Base-by-base conservation (phyloP, 768 basidiomycete genomes). In the Amanita rimosa region DNA sequence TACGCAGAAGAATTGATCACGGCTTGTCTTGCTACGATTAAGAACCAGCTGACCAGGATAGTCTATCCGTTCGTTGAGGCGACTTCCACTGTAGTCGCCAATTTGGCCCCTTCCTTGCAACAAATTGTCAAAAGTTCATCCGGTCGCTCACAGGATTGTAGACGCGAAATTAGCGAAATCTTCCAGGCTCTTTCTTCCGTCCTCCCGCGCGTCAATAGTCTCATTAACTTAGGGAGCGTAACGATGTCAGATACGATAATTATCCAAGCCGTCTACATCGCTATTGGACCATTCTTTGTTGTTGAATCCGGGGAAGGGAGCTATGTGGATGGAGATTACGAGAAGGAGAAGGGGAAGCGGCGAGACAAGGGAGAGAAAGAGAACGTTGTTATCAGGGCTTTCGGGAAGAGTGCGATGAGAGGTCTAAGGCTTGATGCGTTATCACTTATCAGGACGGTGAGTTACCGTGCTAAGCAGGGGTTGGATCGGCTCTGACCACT, bases 1-100 rank as follows among this genome's bases (percentile, higher is more conserved):
- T 95, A 95, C 62, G 96, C 95, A 0, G 92, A 97, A 62, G 96
- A 99, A 60, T 72, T 93, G 9, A 89, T 99, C 53, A 81, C 81
- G 0, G 69, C 76, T 0, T 90, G 92, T 64, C 70, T 97, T 14
- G 70, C 66, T 37, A 71, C 83, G 0, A 73, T 92, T 53, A 93
- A 94, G 61, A 85, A 84, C 53, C 83, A 84, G 50, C 76, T 96
- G 26, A 78, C 78, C 1, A 78, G 79, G 58, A 72, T 89, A 40
- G 71, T 97, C 10, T 94, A 89, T 58, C 92, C 89, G 0, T 88
- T 93, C 54, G 78, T 94, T 4, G 91, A 94, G 58, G 82, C 81
- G 0, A 69, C 74, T 2, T 63, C 69, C 6, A 74, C 74, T 29
- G 55, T 58, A 7, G 60, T 59, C 14, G 56, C 66, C 11, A 60